Evolutionary conservation across 345 rosid species (phyloP), one percentile per base, ranked within the genome.

Genomic region (Microcos paniculata): DNA sequence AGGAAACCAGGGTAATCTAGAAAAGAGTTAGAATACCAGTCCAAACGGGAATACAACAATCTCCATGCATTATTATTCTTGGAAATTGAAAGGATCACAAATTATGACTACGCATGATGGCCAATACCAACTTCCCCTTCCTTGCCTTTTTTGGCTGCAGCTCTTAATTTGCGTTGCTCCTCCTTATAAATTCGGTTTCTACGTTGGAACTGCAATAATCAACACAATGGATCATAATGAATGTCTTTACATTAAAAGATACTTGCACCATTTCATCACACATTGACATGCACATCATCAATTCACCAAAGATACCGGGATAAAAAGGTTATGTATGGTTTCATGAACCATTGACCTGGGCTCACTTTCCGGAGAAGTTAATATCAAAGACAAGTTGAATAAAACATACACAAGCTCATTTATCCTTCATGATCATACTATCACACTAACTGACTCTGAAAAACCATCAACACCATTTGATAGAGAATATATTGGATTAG

Each of bases 161-260:
- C 95, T 67, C 98, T 83, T 76, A 93, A 78, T 76, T 92, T 90
- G 30, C 98, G 98, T 83, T 96, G 95, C 84, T 96, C 99, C 85
- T 96, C 99, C 84, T 96, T 96, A 84, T 96, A 96, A 67, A 96
- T 88, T 52, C 97, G 87, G 76, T 96, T 96, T 79, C 99, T 90
- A 62, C 99, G 84, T 79, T 92, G 92, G 80, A 93, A 96, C 98
- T 92, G 92, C 78, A 82, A 80, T 35, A 74, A 7, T 33, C 33
- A 33, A 28, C 30, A 71, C 21, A 46, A 38, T 30, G 26, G 7
- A 46, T 8, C 42, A 33, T 57, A 21, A 38, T 35, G 30, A 13
- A 55, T 38, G 64, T 35, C 52, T 15, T 13, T 46, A 52, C 24
- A 55, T 42, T 38, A 46, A 46, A 4, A n/a, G 51, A 72, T 16